Base-by-base conservation (phyloP, 306 rosid species). In the Dryas alaskensis region DNA sequence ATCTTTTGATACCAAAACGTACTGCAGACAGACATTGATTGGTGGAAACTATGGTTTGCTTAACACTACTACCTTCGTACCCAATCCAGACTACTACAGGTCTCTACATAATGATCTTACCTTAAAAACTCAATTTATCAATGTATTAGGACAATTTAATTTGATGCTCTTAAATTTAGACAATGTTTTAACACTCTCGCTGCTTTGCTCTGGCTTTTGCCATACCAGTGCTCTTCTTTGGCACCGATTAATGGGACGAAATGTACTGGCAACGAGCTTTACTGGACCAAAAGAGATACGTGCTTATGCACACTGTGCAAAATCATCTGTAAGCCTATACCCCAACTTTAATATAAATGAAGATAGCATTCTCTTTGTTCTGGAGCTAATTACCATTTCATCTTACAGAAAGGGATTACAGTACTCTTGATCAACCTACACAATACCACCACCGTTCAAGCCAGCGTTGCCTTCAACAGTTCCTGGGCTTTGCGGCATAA, bases 21-120 rank as follows among this genome's bases (percentile, higher is more conserved):
- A 92, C 78, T 95, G 99, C 82, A 92, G 99, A 76, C 99, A 95
- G 74, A 80, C 87, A 22, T 87, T 92, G 86, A 75, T 95, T 3
- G 99, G 99, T 12, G 98, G 99, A 67, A 92, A 87, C 87, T 95
- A 95, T 68, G 99, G 99, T 77, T 86, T 92, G 65, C 86, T 95
- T 47, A 80, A 83, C 81, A 85, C 93, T 3, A 31, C 76, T 1
- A 92, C 86, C 55, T 88, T 87, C 27, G 59, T 76, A 31, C 98
- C 98, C 14, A 95, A 95, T 87, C 98, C 99, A 39, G 98, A 95
- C 74, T 87, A 87, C 55, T 87, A 84, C 88, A 87, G 91, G 91
- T 87, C 25, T 64, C 0, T 22, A 19, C 14, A 10, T 14, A 51
- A 63, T 17, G 8, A 71, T n/a, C n/a, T 9, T 77, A 52, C 46